phyloP scores from a whole-genome alignment of 2,329 filamentous ascomycete species.

The Colletotrichum lupini region DNA sequence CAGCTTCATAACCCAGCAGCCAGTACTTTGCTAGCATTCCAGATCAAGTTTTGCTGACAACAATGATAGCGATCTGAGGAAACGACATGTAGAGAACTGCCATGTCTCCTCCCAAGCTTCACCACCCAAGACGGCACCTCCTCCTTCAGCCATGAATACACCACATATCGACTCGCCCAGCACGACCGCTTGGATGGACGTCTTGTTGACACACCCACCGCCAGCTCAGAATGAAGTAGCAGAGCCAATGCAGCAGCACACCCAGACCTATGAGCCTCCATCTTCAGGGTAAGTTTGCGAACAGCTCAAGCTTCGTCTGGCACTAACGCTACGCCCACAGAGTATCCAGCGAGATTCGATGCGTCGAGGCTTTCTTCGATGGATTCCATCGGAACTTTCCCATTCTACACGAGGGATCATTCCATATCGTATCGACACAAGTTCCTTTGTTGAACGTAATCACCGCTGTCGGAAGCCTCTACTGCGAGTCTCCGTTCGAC shows the following conservation, averaged over 20 bases:
- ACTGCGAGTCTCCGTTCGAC: conserved; percentile 11
- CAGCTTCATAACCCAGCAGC: too few species aligned
- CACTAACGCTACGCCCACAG: not conserved
- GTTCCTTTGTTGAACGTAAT: conserved; percentile 20
- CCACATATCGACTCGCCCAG: conserved; percentile 8
- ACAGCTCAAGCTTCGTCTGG: too few species aligned
- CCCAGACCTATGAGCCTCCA: not conserved
- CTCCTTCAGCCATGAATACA: not conserved
- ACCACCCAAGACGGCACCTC: conserved; percentile 4
- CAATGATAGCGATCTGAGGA: conserved; percentile 8
- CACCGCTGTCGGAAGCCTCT: conserved; percentile 20
- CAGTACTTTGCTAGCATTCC: not conserved
- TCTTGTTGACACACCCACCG: conserved; percentile 7
- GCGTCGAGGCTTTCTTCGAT: conserved; percentile 22
- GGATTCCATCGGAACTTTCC: conserved; percentile 20
- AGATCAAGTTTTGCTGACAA: not conserved
- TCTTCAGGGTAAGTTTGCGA: not conserved
- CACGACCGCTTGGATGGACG: conserved; percentile 21
- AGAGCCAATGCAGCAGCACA: conserved; percentile 9
- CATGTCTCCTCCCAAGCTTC: conserved; percentile 6
- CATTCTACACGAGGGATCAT: conserved; percentile 12
- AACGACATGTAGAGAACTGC: conserved; percentile 20
- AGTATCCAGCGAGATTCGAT: conserved; percentile 16
- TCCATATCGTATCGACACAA: conserved; percentile 23
- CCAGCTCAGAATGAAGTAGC: conserved; percentile 3